Base-by-base conservation (phyloP, 352 stramenopile genomes). In the Globisporangium canariense region DNA sequence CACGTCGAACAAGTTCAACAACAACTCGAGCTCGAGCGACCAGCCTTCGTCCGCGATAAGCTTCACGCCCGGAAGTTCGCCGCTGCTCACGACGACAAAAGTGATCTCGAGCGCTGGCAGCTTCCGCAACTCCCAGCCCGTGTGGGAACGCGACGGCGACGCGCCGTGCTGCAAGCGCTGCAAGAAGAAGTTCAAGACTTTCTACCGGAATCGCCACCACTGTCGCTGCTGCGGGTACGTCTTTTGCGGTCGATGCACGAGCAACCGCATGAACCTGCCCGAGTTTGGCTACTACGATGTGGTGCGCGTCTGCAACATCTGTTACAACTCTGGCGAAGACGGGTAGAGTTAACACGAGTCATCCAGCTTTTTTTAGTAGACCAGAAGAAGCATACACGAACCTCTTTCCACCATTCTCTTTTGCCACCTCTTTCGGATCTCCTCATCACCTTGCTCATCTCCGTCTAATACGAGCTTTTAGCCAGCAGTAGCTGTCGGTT, bases 101-200 rank as follows among this genome's bases (percentile, higher is more conserved):
- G 79, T 91, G 32, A 86, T 93, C 13, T 83, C 84, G 3, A 73
- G 61, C 38, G 67, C 77, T 25, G 69, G 68, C 2, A 88, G 75
- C 51, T 91, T 89, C 58, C 73, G 85, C 1, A 92, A 85, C 49
- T 79, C 84, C 6, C 86, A 95, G 72, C 86, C 86, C 10, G 77
- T 95, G 32, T 95, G 86, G 86, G 86, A 95, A 55, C 80, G 81
- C 34, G 84, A 95, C 54, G 83, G 82, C 54, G 86, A 95, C 51
- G 86, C 86, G 4, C 73, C 86, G 6, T 93, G 84, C 68, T 95
- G 86, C 70, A 93, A 95, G 69, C 82, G 83, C 3, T 95, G 86
- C 76, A 95, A 95, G 67, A 95, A 95, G 67, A 93, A 93, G 62
- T 95, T 95, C 66, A 95, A 93, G 66, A 77, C 86, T 7, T 76